Evolutionary conservation across 2,329 filamentous ascomycete genomes (phyloP), one percentile per base, ranked within the genome.

Genomic region (Cercospora beticola): DNA sequence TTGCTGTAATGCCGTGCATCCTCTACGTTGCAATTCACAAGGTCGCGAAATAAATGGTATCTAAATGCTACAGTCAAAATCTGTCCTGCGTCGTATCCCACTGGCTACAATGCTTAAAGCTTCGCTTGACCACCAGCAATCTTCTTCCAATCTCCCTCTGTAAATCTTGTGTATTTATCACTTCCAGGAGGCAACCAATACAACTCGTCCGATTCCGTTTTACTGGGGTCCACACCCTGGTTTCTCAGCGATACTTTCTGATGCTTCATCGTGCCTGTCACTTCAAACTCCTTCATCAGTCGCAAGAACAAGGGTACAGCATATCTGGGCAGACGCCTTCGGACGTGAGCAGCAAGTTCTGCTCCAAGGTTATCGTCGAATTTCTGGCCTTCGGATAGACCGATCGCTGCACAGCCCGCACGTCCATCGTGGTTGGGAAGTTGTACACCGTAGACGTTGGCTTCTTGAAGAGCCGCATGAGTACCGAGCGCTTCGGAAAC

Each of bases 201-300:
- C 79, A 92, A 82, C 52, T 76, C 77, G 71, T 87, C 85, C 5
- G 71, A 72, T 3, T 72, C 75, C 5, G 85, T 82, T 74, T 86
- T 86, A 4, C 76, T 79, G 0, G 90, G 91, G 74, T 92, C 87
- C 0, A 94, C 91, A 0, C 93, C 93, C 70, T 94, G 86, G 2
- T 84, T 83, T n/a, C 92, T 84, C 71, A 97, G 78, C 0, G 83
- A 80, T 71, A 90, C 87, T 80, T 97, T 97, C 81, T 94, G 90
- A 82, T 96, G 92, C 84, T 97, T 97, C 76, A 93, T 91, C 59
- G 93, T 97, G 0, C 93, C 92, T 4, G 93, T 97, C 0, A 88
- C 85, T 75, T 90, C 87, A 72, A 88, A 79, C 57, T 86, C 80
- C 28, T 81, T 83, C 7, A 89, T 85, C 5, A 93, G 80, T 12